These are phyloP conservation scores for Abrus precatorius DNA, from an alignment of 306 rosid species.

Conservation along the genomic window DNA sequence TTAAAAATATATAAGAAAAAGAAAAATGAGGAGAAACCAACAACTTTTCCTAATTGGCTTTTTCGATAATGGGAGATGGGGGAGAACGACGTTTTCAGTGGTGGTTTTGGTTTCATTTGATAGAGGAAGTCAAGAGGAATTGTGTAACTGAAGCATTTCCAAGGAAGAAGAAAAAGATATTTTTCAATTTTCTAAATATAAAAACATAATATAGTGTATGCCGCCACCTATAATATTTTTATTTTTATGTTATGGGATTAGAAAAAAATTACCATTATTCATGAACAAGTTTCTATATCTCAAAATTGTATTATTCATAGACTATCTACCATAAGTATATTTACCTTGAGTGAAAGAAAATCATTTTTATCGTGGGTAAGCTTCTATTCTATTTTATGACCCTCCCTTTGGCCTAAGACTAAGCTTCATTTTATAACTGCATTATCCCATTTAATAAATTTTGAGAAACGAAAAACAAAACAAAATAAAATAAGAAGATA, in stretches of 20 bases:
- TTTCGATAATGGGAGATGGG: not conserved
- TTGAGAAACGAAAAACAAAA: not conserved
- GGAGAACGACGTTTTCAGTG: not conserved
- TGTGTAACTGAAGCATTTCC: not conserved
- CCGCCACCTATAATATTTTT: not conserved
- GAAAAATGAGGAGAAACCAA: not conserved
- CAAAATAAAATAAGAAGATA: not conserved
- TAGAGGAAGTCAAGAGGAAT: not conserved
- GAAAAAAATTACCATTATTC: not conserved
- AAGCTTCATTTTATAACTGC: not conserved
- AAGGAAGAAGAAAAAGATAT: not conserved
- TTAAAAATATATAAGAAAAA: not conserved
- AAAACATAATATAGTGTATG: constrained; percentile 10
- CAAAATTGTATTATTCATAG: too few species aligned
- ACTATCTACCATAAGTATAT: not conserved
- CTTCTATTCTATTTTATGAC: not conserved
- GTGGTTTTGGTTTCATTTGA: constrained; percentile 27
- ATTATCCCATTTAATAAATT: not conserved
- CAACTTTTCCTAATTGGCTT: constrained; percentile 32
- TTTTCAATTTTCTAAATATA: not conserved
- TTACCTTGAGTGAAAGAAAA: not conserved
- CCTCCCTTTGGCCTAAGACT: not conserved
- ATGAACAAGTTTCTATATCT: too few species aligned
- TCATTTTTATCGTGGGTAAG: not conserved
- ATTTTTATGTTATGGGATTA: not conserved